Evolutionary conservation across 2,329 filamentous ascomycete species (phyloP).

Genomic region (Sphaerulina musiva): DNA sequence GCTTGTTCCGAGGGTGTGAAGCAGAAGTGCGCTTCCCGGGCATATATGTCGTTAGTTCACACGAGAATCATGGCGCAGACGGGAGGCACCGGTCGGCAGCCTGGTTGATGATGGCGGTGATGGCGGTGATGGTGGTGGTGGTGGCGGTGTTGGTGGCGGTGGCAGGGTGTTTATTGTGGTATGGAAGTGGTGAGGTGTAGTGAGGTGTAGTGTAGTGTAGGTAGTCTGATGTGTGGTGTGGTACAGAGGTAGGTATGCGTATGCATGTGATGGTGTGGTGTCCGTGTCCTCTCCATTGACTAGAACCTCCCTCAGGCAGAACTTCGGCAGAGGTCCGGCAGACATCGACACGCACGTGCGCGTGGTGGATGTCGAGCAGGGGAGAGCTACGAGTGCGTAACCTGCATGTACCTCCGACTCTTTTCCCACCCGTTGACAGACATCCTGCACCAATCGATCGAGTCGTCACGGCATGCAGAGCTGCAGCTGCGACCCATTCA

Average conservation of each 20-base stretch:
- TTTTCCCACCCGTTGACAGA: neutral
- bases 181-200: neutral
- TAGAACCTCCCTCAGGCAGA: neutral
- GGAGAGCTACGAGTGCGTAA: neutral
- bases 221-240: too few species aligned
- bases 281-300: neutral
- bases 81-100: neutral
- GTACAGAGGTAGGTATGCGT: too few species aligned
- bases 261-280: too few species aligned
- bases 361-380: too few species aligned
- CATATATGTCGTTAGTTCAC: neutral
- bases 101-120: too few species aligned
- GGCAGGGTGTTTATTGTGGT: neutral
- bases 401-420: too few species aligned
- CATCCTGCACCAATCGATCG: neutral
- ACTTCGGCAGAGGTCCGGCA: too few species aligned
- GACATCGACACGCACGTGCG: too few species aligned
- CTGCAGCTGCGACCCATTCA: neutral
- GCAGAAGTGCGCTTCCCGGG: neutral
- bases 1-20: neutral
- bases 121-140: too few species aligned
- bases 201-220: too few species aligned
- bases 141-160: too few species aligned
- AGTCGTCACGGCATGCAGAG: conserved; percentile 3
- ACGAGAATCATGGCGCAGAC: neutral